Base-by-base conservation (phyloP, 768 basidiomycete genomes). In the Agaricus subrufescens region DNA sequence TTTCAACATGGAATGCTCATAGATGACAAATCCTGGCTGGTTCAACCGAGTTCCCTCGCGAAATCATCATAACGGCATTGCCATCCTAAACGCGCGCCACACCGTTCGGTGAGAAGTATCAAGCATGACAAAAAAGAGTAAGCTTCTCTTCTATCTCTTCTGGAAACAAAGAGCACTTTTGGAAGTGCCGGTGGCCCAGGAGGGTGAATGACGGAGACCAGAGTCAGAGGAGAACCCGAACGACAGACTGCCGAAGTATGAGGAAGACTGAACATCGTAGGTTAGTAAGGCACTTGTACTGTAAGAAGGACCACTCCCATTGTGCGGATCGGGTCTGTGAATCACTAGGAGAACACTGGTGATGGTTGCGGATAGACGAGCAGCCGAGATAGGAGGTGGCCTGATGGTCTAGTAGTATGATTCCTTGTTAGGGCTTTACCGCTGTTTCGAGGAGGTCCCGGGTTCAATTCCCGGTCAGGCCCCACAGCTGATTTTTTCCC, bases 391-490 rank as follows among this genome's bases (percentile, higher is more conserved):
- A 31, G n/a, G 26, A 34, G 43, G n/a, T 34, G 48, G 48, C 48
- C 48, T 49, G 31, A 37, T 49, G 34, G 48, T 38, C 48, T 49
- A 49, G 48, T 49, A 49, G 48, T 49, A 38, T 49, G 31, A 49
- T 49, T 49, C 31, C 48, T 49, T 38, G 48, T 49, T 34, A 49
- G 30, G 30, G 30, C 48, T 49, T 29, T 46, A 15, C 4, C 23
- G 51, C 50, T 30, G 59, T 63, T 58, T 84, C 80, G 84, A 85
- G 85, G 85, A 87, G 85, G 87, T 86, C 84, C 84, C 79, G 84
- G 84, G 85, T 87, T 87, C 85, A 86, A 87, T 86, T 85, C 19
- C 85, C 84, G 80, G 83, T 78, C 76, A 84, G 83, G 85, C 82
- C 84, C 78, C 11, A 19, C 2, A 19, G 15, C n/a, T 3, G 15